phyloP scores from a whole-genome alignment of 2,329 filamentous ascomycete species.

The Microascus cirrosus region DNA sequence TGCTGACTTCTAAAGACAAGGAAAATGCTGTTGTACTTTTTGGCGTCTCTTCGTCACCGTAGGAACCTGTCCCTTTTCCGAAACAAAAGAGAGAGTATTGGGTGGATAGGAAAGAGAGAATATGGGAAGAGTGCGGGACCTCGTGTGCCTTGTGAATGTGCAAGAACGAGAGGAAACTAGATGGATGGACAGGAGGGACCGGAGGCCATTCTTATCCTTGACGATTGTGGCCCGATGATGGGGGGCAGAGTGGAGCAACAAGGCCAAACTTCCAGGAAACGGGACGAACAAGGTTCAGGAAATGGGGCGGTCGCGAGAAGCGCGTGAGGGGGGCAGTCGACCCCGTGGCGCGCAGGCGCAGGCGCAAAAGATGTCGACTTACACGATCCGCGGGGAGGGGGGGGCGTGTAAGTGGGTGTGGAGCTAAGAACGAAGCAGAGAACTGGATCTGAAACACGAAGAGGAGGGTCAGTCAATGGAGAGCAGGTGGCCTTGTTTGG shows the following conservation, averaged over 20 bases:
- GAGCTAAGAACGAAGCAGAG: not conserved
- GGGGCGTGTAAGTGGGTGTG: not conserved
- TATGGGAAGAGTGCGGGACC: not conserved
- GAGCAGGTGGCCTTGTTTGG: not conserved
- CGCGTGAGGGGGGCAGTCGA: slow-evolving; percentile 1
- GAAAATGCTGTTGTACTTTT: not conserved
- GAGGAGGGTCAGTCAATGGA: not conserved
- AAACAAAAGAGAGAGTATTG: not conserved
- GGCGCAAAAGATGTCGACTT: not conserved
- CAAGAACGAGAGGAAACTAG: not conserved
- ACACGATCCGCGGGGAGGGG: not conserved
- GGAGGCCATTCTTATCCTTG: slow-evolving; percentile 5
- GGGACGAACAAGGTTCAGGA: not conserved
- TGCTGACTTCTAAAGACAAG: not conserved
- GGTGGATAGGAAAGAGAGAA: not conserved
- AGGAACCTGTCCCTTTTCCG: no score
- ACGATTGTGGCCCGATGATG: slow-evolving; percentile 5
- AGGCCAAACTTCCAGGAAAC: not conserved
- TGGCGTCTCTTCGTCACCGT: no score
- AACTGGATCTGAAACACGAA: not conserved
- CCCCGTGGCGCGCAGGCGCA: not conserved
- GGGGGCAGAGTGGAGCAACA: not conserved
- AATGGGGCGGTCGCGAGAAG: not conserved
- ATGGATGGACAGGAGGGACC: slow-evolving; percentile 1
- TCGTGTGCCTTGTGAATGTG: not conserved